Evolutionary conservation across 345 rosid species (phyloP).

Genomic region (Boechera divaricarpa): DNA sequence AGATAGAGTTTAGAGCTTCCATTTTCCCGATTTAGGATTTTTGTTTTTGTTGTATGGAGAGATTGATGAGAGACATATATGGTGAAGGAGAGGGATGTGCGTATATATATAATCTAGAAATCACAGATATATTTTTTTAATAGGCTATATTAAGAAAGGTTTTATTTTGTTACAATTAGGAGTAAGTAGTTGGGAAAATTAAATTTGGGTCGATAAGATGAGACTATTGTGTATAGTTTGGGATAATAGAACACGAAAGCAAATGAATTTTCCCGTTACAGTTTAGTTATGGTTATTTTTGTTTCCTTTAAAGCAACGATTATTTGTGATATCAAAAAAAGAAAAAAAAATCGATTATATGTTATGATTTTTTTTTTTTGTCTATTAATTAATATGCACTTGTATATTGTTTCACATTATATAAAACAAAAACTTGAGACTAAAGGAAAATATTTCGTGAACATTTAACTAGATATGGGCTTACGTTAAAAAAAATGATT

Average conservation of each 20-base stretch:
- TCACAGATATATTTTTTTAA: neutral
- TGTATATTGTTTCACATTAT: neutral
- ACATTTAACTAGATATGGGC: slow-evolving; percentile 1
- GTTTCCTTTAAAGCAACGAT: neutral
- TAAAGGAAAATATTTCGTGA: slow-evolving; percentile 15
- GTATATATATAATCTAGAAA: slow-evolving; percentile 25
- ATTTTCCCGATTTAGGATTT: slow-evolving; percentile 42
- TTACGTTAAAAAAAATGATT: neutral
- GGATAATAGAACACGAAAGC: slow-evolving; percentile 39
- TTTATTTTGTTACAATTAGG: slow-evolving; percentile 51
- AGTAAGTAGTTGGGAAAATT: slow-evolving; percentile 68
- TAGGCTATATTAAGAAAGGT: slow-evolving; percentile 43
- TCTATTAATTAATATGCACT: neutral
- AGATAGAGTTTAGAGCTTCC: slow-evolving; percentile 52
- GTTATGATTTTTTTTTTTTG: neutral
- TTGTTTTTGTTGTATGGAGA: slow-evolving; percentile 25
- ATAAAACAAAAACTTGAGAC: neutral
- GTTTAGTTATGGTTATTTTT: neutral
- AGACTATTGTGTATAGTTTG: slow-evolving; percentile 37
- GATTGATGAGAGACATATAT: slow-evolving; percentile 25
- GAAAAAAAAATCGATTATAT: neutral
- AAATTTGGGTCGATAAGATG: slow-evolving; percentile 58
- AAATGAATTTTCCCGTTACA: slow-evolving; percentile 15
- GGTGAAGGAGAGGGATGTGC: slow-evolving; percentile 35
- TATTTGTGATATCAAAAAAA: too few species aligned